phyloP scores from a whole-genome alignment of 2,329 filamentous ascomycete species.

The Verticillium zaregamsianum region DNA sequence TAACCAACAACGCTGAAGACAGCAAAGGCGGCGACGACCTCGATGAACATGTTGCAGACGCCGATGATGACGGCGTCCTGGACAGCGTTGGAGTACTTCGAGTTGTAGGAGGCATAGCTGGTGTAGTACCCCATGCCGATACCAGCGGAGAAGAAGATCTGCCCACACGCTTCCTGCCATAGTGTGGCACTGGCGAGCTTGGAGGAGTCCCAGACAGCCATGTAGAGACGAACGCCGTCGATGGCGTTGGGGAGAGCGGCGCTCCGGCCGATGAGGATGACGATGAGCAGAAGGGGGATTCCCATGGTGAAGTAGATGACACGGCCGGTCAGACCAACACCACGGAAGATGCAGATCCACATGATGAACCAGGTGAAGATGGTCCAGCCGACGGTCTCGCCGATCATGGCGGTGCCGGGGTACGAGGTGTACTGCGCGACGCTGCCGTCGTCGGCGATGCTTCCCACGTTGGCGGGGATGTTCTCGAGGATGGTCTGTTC shows the following conservation, averaged over 20 bases:
- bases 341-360: constrained; percentile 53
- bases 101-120: constrained; percentile 51
- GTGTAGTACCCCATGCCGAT: constrained; percentile 50
- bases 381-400: constrained; percentile 50
- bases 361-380: constrained; percentile 53
- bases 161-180: constrained; percentile 51
- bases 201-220: constrained; percentile 33
- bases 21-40: constrained; percentile 37
- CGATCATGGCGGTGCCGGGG: constrained; percentile 36
- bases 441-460: constrained; percentile 23
- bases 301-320: constrained; percentile 56
- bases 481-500: constrained; percentile 5
- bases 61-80: constrained; percentile 51
- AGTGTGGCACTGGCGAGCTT: constrained; percentile 41
- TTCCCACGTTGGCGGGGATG: constrained; percentile 24
- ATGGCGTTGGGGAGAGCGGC: constrained; percentile 46
- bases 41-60: constrained; percentile 47
- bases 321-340: constrained; percentile 49
- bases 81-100: constrained; percentile 47
- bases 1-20: constrained; percentile 49
- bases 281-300: constrained; percentile 48
- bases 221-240: constrained; percentile 41
- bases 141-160: constrained; percentile 29
- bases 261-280: constrained; percentile 46
- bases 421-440: constrained; percentile 39